A percentile compares a stretch with the other conserved stretches of the same genome.
Evolutionary conservation across 176 grass and related monocot species (phyloP).

Genomic region (Triticum turgidum): DNA sequence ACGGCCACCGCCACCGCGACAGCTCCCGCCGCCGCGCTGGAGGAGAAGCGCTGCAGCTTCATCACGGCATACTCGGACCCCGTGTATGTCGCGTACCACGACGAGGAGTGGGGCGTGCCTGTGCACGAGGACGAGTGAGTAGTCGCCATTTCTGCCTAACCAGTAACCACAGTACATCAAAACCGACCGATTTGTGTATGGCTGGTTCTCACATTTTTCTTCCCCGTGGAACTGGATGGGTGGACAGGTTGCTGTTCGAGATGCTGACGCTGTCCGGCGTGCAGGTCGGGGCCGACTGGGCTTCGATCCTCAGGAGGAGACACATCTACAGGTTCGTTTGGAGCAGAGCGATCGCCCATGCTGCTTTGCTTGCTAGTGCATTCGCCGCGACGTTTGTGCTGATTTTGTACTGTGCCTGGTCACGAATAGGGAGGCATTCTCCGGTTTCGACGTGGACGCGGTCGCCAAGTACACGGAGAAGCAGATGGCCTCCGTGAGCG

Average conservation of each 20-base stretch:
- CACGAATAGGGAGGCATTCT: slow-evolving; percentile 71
- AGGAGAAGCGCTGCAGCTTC: slow-evolving; percentile 94
- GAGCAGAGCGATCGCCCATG: background rate
- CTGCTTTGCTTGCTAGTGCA: background rate
- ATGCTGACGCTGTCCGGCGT: slow-evolving; percentile 78
- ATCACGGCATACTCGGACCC: slow-evolving; percentile 86
- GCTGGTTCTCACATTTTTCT: background rate
- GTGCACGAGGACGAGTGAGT: slow-evolving; percentile 81
- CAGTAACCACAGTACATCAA: too few species aligned
- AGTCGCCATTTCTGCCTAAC: background rate
- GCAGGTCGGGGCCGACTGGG: slow-evolving; percentile 92
- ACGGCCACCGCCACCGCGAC: background rate
- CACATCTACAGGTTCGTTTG: slow-evolving; percentile 66
- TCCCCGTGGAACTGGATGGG: background rate
- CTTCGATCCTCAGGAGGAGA: slow-evolving; percentile 82
- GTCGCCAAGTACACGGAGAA: slow-evolving; percentile 78
- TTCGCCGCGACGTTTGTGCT: slow-evolving; percentile 7
- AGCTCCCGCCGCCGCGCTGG: background rate
- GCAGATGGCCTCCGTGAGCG: slow-evolving; percentile 73
- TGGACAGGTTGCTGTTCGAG: slow-evolving; percentile 80
- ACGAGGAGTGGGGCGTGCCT: slow-evolving; percentile 90
- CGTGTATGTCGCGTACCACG: slow-evolving; percentile 80
- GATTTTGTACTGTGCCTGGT: slow-evolving; percentile 8
- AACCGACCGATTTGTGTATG: too few species aligned
- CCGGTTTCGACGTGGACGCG: slow-evolving; percentile 68